Base-by-base conservation (phyloP, 1,284 basidiomycete species). In the Heterobasidion occidentale region DNA sequence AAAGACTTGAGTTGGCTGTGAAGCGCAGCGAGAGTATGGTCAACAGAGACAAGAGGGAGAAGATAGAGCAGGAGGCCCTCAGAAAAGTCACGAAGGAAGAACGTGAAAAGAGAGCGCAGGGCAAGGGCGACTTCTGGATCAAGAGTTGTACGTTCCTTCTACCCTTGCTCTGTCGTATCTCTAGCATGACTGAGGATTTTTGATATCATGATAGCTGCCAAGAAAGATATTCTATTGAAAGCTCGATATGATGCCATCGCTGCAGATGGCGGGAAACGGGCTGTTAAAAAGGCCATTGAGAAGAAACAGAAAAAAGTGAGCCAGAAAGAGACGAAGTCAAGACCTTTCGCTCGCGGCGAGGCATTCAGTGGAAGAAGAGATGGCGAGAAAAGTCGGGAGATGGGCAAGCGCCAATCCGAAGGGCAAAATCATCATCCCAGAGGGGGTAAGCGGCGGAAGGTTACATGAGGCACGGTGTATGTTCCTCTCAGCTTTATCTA, bases 301-400 rank as follows among this genome's bases (percentile, higher is more conserved):
- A 94, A 91, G 77, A 92, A 86, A 68, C 83, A 90, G 71, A 92
- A 84, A 71, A 96, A 95, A 76, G 75, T 88, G 20, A 80, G 80
- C 36, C 90, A 92, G 70, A 94, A 92, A 72, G 94, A 97, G 77
- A 96, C 94, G 73, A 90, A 83, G 68, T 84, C 79, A 55, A 74
- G 90, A 59, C 93, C 93, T 9, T 86, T 84, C 67, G 70, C 77
- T 48, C 46, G 46, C 11, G 19, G 46, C 11, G 46, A 48, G 9
- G 46, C 46, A 17, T 48, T 48, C 9, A 48, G 46, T 48, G 27
- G 46, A 12, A 48, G 17, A 12, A 9, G 46, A 11, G 46, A 17
- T 33, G 46, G 46, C 11, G 46, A 48, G 9, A 48, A 17, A 48
- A 17, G 27, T 20, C 46, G 46, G 19, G 46, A 48, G 27, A 19